phyloP scores from a whole-genome alignment of 2,329 filamentous ascomycete genomes.

The Myriangium duriaei region DNA sequence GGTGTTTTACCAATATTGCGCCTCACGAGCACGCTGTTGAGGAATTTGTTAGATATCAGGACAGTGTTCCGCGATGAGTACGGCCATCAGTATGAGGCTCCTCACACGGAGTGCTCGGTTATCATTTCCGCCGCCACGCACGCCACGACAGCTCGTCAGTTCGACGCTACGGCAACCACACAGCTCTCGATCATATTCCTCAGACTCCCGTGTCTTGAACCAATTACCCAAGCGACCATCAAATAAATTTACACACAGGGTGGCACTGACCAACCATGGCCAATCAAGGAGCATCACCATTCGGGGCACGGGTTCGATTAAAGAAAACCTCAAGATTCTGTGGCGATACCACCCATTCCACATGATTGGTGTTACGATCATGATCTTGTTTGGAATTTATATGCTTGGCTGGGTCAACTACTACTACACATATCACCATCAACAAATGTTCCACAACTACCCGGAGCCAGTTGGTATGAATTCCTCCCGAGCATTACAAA shows the following conservation, averaged over 20 bases:
- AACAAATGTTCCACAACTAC: constrained; percentile 41
- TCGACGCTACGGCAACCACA: too few relatives aligned
- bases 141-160: too few relatives aligned
- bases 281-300: not conserved
- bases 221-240: not conserved
- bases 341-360: constrained; percentile 27
- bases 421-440: constrained; percentile 35
- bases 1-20: too few relatives aligned
- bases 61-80: too few relatives aligned
- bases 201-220: not conserved
- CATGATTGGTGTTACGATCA: constrained; percentile 22
- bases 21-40: too few relatives aligned
- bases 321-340: constrained; percentile 21
- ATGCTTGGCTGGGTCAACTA: constrained; percentile 33
- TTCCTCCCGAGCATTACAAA: not conserved
- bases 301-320: constrained; percentile 4
- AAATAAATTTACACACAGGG: too few relatives aligned
- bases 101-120: not conserved
- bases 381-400: constrained; percentile 27
- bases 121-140: not conserved
- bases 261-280: not conserved
- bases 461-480: constrained; percentile 40
- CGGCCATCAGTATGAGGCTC: not conserved
- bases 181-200: too few relatives aligned
- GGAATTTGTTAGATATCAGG: too few relatives aligned